phyloP scores from a whole-genome alignment of 169 alveolate genomes.

The Cystoisospora suis region DNA sequence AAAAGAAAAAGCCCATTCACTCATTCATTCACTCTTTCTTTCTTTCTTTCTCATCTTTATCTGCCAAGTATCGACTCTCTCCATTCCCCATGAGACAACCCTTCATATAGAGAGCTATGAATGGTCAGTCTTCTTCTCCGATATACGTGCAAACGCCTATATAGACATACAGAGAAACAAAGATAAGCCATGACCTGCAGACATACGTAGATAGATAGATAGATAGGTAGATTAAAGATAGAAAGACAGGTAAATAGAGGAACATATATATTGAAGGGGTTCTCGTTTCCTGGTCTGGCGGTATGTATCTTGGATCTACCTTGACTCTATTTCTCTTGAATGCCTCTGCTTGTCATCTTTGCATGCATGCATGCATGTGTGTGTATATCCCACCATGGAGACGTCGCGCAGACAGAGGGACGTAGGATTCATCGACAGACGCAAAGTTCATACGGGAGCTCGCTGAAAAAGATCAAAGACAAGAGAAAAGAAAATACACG shows the following conservation, averaged over 20 bases:
- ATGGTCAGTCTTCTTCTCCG: background rate
- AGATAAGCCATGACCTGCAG: background rate
- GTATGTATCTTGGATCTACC: too few relatives aligned
- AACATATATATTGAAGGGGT: background rate
- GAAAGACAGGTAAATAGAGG: background rate
- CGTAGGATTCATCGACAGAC: conserved; percentile 2
- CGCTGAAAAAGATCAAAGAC: conserved; percentile 11
- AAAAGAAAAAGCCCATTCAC: too few relatives aligned
- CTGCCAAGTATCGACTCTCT: too few relatives aligned
- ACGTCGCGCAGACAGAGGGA: conserved; percentile 18
- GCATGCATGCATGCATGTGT: background rate
- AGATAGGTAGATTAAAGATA: background rate
- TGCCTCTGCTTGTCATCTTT: background rate
- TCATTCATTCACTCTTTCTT: too few relatives aligned
- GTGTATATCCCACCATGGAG: background rate
- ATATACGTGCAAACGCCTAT: background rate
- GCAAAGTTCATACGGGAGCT: conserved; percentile 28
- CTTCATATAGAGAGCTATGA: background rate
- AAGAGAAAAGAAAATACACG: too few relatives aligned
- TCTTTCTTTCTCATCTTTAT: too few relatives aligned
- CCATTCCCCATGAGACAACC: too few relatives aligned
- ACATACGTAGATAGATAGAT: background rate
- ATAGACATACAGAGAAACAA: background rate
- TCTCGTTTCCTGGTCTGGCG: background rate
- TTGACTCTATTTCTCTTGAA: background rate